Percentiles rank a stretch among this genome's conserved stretches.
These are phyloP conservation scores for Mycena venus DNA, from an alignment of 768 basidiomycete species.

Conservation along the genomic window DNA sequence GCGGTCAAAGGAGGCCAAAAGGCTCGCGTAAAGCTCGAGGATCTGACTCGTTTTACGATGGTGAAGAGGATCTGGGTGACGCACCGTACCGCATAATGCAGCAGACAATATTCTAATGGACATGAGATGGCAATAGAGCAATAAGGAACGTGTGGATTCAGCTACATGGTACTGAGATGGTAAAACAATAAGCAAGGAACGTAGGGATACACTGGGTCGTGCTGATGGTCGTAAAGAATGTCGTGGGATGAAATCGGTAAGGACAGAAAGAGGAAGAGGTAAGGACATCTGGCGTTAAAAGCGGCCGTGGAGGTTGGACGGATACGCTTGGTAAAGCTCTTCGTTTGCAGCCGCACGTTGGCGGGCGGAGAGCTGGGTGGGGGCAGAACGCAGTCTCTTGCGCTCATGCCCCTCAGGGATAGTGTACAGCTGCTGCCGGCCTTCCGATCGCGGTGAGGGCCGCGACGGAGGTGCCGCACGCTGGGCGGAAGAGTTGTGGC, in stretches of 20 bases:
- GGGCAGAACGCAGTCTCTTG: slow-evolving; percentile 20
- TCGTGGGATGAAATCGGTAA: not conserved
- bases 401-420: slow-evolving; percentile 19
- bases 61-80: slow-evolving; percentile 89
- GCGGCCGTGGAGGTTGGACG: not conserved
- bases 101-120: not conserved
- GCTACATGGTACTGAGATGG: not conserved
- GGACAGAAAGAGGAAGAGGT: not conserved
- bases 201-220: slow-evolving; percentile 14
- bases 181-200: slow-evolving; percentile 17
- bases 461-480: not conserved
- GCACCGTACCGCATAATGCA: not conserved
- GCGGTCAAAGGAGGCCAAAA: slow-evolving; percentile 58
- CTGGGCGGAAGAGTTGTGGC: not conserved
- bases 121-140: not conserved
- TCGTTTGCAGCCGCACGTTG: not conserved
- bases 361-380: not conserved
- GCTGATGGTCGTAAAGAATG: not conserved
- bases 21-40: slow-evolving; percentile 82
- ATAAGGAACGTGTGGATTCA: slow-evolving; percentile 21
- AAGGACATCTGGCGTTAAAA: not conserved
- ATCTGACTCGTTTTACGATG: slow-evolving; percentile 96
- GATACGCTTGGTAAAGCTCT: slow-evolving; percentile 16
- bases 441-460: not conserved
- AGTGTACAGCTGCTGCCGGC: not conserved